Base-by-base conservation (phyloP, 2,329 filamentous ascomycete species). In the Colletotrichum sidae region DNA sequence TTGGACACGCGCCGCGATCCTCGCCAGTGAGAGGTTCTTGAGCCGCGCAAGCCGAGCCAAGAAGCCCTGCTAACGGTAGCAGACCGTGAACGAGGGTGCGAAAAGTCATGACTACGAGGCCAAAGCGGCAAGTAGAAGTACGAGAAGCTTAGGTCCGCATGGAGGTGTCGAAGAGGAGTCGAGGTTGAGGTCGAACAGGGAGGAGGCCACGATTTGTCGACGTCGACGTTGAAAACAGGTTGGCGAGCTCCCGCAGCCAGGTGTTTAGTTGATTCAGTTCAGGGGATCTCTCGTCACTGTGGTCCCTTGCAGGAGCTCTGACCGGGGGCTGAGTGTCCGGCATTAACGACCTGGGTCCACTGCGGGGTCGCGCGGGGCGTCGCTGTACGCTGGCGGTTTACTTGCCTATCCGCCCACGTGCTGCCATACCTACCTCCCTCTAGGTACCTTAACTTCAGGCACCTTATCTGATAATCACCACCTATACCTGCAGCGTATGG, bases 1-100 rank as follows among this genome's bases (percentile, higher is more conserved):
- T 76, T 3, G 80, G 80, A 56, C 80, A 82, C 33, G 76, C 75
- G 10, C 68, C 71, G 10, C 72, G 71, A 17, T 72, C 69, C 12
- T 65, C 62, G 9, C 54, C 60, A 4, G 55, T 55, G 34, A 66
- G 52, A 41, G 65, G 65, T 47, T 66, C 52, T 60, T 69, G 65
- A 33, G 51, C 54, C 17, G 65, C 60, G 38, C 49, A 55, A 68
- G 52, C 69, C 68, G 46, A 61, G 58, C 33, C 60, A 69, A 42
- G 64, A 56, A 69, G 70, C 67, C 61, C 52, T 46, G 60, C 33
- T 34, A 72, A 45, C 52, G 67, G 45, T 53, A 72, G 25, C 61
- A 72, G 47, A 52, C 69, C 13, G 57, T 56, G 52, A 5, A 65
- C 7, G 56, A 55, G 34, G 13, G 51, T 60, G 15, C 60, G 56